Percentiles rank a stretch among this genome's conserved stretches.
phyloP scores from a whole-genome alignment of 2,329 filamentous ascomycete species.

The Nemania diffusa region DNA sequence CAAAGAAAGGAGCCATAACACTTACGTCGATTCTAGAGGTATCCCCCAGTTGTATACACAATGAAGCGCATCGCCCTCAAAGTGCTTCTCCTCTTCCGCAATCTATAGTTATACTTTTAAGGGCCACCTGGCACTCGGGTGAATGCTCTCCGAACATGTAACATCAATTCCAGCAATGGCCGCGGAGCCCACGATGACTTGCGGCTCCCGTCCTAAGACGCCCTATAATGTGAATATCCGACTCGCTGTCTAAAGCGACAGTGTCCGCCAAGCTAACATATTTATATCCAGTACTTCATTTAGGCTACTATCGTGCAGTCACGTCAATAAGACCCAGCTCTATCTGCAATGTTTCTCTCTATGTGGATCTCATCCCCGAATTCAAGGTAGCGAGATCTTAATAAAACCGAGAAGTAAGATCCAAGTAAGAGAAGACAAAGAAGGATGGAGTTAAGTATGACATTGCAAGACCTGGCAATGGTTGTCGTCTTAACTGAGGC shows the following conservation, averaged over 20 bases:
- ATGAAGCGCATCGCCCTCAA: background rate
- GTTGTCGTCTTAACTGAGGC: background rate
- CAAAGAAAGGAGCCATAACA: constrained; percentile 19
- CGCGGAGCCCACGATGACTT: background rate
- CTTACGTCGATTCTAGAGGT: background rate
- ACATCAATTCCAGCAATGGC: background rate
- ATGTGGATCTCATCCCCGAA: background rate
- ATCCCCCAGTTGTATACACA: constrained; percentile 6
- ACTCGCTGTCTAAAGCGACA: background rate
- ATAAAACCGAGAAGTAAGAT: background rate
- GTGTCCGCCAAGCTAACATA: constrained; percentile 5
- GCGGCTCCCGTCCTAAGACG: background rate
- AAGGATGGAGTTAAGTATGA: background rate
- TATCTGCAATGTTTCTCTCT: background rate
- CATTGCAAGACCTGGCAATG: background rate
- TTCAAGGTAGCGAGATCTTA: background rate
- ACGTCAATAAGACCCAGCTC: background rate
- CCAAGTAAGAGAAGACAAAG: too few species aligned
- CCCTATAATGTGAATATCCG: background rate
- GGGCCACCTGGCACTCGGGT: constrained; percentile 6
- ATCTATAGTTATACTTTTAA: constrained; percentile 10
- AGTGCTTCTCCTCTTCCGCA: constrained; percentile 8
- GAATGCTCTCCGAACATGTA: constrained; percentile 19
- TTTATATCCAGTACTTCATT: constrained; percentile 2
- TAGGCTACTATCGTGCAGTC: constrained; percentile 3